Base-by-base conservation (phyloP, 305 asterid species). In the Euphrasia arctica region DNA sequence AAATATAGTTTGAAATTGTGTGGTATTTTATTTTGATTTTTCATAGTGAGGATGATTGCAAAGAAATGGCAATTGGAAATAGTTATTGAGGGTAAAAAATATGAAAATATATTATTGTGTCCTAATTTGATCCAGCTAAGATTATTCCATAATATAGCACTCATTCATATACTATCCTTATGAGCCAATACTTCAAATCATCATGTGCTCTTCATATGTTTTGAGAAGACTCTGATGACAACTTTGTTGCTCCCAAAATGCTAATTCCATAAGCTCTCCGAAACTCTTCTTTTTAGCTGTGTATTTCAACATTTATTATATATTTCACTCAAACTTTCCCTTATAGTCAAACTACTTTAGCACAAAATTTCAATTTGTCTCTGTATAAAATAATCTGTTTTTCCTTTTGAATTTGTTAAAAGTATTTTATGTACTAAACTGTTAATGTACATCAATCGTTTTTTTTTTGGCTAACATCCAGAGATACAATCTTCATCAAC, bases 201-300 rank as follows among this genome's bases (percentile, higher is more conserved):
- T 18, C 29, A 39, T 18, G 42, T 34, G 22, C 5, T 62, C 58
- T 43, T 15, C 68, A 34, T 34, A 54, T 39, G 67, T 63, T 32
- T 51, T 52, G 11, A 55, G 54, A 55, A 31, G 14, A 54, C 5
- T 27, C 12, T 54, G 62, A 41, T 0, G 5, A 7, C 57, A 29
- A 36, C 7, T 1, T 32, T 32, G 5, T 18, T 18, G 56, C 41
- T 62, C 22, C 42, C 66, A 25, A 43, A 48, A 45, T 43, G 22
- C 57, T 58, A 66, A 48, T 64, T 54, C 47, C 57, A 14, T 42
- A 11, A 55, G 56, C 63, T n/a, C 63, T 54, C 14, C 28, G 29
- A 42, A 52, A n/a, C 6, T 36, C 42, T 36, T 4, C 9, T 5
- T 13, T 14, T 14, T 13, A 34, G 2, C 11, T 58, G n/a, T 32